Base-by-base conservation (phyloP, 1,139 yeast genomes). In the Blastobotrys capitulatus region DNA sequence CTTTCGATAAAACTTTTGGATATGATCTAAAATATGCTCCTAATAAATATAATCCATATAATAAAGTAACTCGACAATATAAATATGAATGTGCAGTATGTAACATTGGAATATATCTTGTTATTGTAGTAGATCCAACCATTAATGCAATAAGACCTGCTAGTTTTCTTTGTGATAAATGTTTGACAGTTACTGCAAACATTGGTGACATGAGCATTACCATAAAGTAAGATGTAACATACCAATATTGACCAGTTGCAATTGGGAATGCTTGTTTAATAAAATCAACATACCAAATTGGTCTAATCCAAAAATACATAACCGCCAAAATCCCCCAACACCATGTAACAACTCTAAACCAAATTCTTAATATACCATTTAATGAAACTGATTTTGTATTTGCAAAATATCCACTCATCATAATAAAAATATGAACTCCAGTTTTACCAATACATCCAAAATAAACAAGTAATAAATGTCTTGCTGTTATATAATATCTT, bases 351-450 rank as follows among this genome's bases (percentile, higher is more conserved):
- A 42, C 46, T 25, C 40, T n/a, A 42, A 35, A 35, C 46, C 46
- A 42, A 18, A 32, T 31, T 35, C 46, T 31, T n/a, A 42, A n/a
- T 8, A 42, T 42, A 2, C 22, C 9, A 20, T 32, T 26, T 6
- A 42, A 16, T 13, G 22, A 13, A 2, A 32, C 15, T 5, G 44
- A 25, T n/a, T 41, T 42, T 25, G 47, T 36, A 26, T 34, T 27
- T 18, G 44, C 37, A 38, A 50, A 50, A 36, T 48, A 50, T 13
- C 53, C 53, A n/a, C 49, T 44, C 27, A 50, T 34, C 31, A 50
- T 42, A 32, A 50, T 38, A 38, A 50, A 50, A 38, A 49, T 37
- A 20, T 49, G 47, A 2, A 47, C 52, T n/a, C 52, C 52, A 8
- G 32, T 47, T 38, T 49, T 49, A 15, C 52, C 52, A n/a, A 38